These are phyloP conservation scores for Heliamphora exappendiculata DNA, from an alignment of 148 eudicot genomes.

Conservation along the genomic window DNA sequence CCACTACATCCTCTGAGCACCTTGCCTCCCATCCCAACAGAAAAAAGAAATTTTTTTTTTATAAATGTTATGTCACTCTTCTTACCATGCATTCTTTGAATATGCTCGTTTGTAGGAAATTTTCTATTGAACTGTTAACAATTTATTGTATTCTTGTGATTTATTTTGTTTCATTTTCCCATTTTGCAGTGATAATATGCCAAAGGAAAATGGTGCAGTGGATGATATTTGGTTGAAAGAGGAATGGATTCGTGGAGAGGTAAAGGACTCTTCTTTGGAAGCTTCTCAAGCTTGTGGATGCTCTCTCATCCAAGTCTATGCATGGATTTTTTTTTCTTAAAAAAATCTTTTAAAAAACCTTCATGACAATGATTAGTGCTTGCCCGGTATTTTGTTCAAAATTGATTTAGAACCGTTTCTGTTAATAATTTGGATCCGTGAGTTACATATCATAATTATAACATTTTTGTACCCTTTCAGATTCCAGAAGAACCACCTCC, in stretches of 20 bases:
- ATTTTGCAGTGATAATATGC: slow-evolving; percentile 34
- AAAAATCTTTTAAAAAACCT: not conserved
- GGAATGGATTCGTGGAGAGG: slow-evolving; percentile 78
- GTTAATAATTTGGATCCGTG: not conserved
- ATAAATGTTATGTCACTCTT: too few species aligned
- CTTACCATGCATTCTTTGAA: too few species aligned
- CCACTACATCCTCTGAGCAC: not conserved
- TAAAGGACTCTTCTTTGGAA: slow-evolving; percentile 18
- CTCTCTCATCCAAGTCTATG: not conserved
- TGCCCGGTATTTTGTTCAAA: not conserved
- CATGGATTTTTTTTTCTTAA: not conserved
- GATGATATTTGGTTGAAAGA: slow-evolving; percentile 69
- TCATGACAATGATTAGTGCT: not conserved
- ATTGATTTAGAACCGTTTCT: not conserved
- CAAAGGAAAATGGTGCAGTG: slow-evolving; percentile 21
- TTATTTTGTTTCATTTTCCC: slow-evolving; percentile 3
- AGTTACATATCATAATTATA: not conserved
- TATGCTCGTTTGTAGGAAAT: not conserved
- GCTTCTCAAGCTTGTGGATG: not conserved
- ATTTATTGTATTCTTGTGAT: not conserved
- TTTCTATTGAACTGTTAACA: not conserved
- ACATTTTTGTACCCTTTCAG: slow-evolving; percentile 14
- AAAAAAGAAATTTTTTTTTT: too few species aligned
- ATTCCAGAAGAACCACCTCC: slow-evolving; percentile 47
- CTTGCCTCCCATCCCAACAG: too few species aligned